These are phyloP conservation scores for Uncinocarpus reesii DNA, from an alignment of 2,329 filamentous ascomycete species.

Conservation along the genomic window DNA sequence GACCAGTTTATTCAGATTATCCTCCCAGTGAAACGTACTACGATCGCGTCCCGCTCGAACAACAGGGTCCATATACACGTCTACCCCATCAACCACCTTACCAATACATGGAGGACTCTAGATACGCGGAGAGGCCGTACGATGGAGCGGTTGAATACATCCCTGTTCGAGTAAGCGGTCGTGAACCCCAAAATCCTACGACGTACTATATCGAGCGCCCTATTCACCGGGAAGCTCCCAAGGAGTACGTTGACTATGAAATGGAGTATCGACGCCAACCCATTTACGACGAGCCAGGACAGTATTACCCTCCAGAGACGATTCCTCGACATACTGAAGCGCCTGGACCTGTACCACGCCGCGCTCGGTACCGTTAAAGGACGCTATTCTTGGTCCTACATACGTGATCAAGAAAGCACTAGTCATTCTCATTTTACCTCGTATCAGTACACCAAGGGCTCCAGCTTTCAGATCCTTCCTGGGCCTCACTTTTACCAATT, in stretches of 20 bases:
- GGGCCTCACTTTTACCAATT: not conserved
- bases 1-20: slow-evolving; percentile 17
- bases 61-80: slow-evolving; percentile 14
- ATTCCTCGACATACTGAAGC: slow-evolving; percentile 12
- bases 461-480: not conserved
- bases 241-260: slow-evolving; percentile 19
- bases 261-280: slow-evolving; percentile 17
- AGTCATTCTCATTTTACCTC: not conserved
- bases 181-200: slow-evolving; percentile 16
- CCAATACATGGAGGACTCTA: slow-evolving; percentile 22
- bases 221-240: slow-evolving; percentile 16
- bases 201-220: slow-evolving; percentile 22
- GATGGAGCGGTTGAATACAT: slow-evolving; percentile 22
- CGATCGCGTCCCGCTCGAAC: slow-evolving; percentile 17
- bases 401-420: slow-evolving; percentile 1
- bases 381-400: not conserved
- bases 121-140: slow-evolving; percentile 18
- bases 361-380: slow-evolving; percentile 17
- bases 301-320: slow-evolving; percentile 15
- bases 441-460: not conserved
- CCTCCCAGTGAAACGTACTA: slow-evolving; percentile 16
- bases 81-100: slow-evolving; percentile 17
- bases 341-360: slow-evolving; percentile 12
- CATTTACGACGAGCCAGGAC: slow-evolving; percentile 16
- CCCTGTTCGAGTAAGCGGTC: slow-evolving; percentile 19